A percentile compares a stretch with the other conserved stretches of the same genome.
Conservation (phyloP, 306 rosid genomes). For the Purshia tridentata region DNA sequence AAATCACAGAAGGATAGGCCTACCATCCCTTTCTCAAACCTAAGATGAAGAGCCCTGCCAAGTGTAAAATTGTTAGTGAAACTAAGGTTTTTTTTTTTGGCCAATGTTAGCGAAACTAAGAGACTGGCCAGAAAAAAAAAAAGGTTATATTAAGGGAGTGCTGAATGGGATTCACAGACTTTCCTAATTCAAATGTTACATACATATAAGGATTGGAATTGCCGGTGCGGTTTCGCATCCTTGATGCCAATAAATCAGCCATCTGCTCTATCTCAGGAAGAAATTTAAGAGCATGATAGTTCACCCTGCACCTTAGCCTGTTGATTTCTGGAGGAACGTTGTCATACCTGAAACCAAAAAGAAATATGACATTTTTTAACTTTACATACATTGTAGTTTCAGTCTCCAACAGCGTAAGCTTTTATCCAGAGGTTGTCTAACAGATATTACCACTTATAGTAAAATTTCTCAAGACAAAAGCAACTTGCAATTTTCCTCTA, state of each 20-base stretch:
- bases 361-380: not conserved
- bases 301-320: constrained; percentile 96
- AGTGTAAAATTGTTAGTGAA: constrained; percentile 38
- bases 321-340: constrained; percentile 95
- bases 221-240: constrained; percentile 98
- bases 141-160: constrained; percentile 17
- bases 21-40: constrained; percentile 99
- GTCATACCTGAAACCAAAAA: constrained; percentile 74
- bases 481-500: not conserved
- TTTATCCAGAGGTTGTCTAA: not conserved
- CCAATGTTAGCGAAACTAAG: constrained; percentile 31
- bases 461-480: not conserved
- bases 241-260: constrained; percentile 88
- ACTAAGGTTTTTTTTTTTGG: not conserved
- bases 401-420: not conserved
- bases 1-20: constrained; percentile 97
- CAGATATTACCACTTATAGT: not conserved
- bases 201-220: constrained; percentile 92
- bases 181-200: constrained; percentile 30
- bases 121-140: no score
- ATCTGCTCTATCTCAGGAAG: constrained; percentile 96
- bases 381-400: not conserved
- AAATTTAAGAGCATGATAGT: constrained; percentile 97
- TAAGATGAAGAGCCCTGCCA: constrained; percentile 96
- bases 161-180: constrained; percentile 23